Percentiles rank a stretch among this genome's conserved stretches.
Conservation (phyloP, 768 basidiomycete genomes). For the Podaxis sp. region DNA sequence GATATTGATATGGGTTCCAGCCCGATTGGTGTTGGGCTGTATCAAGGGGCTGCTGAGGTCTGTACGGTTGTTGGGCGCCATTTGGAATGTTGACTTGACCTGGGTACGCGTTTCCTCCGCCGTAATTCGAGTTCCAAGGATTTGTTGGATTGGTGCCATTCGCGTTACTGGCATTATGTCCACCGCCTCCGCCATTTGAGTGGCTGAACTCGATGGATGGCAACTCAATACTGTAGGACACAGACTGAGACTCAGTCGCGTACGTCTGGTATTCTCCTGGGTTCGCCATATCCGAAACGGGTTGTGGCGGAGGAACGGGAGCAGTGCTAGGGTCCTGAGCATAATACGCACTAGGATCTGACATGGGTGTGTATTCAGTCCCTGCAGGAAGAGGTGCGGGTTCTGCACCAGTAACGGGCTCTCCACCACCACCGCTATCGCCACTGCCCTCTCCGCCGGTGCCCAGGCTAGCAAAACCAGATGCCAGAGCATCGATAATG, state of each 20-base stretch:
- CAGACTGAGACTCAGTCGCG: neutral
- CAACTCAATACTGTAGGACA: neutral
- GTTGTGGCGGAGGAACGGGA: neutral
- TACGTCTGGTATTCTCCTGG: neutral
- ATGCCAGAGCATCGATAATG: neutral
- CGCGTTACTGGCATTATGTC: neutral
- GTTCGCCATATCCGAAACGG: neutral
- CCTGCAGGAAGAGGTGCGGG: neutral
- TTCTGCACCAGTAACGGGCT: neutral
- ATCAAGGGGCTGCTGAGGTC: neutral
- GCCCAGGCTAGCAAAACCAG: neutral
- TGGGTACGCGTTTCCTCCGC: neutral
- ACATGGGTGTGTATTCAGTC: neutral
- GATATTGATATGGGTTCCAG: conserved; percentile 3
- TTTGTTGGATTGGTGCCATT: neutral
- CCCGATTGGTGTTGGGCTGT: neutral
- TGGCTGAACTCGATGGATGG: neutral
- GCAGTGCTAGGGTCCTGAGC: neutral
- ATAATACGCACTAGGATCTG: neutral
- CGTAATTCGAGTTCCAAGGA: neutral
- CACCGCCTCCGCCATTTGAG: neutral
- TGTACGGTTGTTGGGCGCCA: conserved; percentile 2
- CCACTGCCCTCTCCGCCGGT: neutral
- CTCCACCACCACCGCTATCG: neutral
- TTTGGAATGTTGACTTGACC: neutral